Conservation (phyloP, 2,329 filamentous ascomycete genomes). For the Diaporthe sp. region DNA sequence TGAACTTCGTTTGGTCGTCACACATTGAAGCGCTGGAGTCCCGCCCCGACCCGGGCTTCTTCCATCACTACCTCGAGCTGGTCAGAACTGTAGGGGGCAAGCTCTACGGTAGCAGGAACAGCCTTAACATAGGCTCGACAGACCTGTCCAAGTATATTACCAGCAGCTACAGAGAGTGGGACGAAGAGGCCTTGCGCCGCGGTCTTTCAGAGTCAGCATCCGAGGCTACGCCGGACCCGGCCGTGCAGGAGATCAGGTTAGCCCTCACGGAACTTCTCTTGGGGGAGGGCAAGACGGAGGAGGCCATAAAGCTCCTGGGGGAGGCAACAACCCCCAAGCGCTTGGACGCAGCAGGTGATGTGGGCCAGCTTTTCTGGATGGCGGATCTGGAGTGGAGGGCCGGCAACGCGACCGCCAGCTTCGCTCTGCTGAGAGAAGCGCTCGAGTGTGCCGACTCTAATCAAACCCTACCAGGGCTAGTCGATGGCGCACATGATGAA, state of each 20-base stretch:
- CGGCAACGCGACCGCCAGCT: background rate
- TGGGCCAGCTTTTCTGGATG: constrained; percentile 16
- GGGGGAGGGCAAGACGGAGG: background rate
- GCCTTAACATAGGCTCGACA: background rate
- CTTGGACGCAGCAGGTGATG: background rate
- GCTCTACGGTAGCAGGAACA: background rate
- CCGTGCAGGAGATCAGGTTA: constrained; percentile 13
- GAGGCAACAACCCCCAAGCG: background rate
- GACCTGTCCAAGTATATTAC: background rate
- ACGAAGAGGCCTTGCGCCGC: background rate
- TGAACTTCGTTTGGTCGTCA: background rate
- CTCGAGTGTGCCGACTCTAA: background rate
- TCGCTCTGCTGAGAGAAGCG: background rate
- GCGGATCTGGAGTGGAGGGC: constrained; percentile 27
- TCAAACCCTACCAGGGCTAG: background rate
- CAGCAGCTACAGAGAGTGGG: background rate
- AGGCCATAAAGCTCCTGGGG: background rate
- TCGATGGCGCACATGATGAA: background rate
- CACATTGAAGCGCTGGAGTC: constrained; percentile 12
- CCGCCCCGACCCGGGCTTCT: background rate
- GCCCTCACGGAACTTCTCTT: constrained; percentile 17
- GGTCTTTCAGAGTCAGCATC: background rate
- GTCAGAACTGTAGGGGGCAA: background rate
- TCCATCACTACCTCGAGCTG: background rate
- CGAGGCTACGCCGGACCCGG: background rate